Conservation (phyloP, 768 basidiomycete species). For the Austroboletus festivus region DNA sequence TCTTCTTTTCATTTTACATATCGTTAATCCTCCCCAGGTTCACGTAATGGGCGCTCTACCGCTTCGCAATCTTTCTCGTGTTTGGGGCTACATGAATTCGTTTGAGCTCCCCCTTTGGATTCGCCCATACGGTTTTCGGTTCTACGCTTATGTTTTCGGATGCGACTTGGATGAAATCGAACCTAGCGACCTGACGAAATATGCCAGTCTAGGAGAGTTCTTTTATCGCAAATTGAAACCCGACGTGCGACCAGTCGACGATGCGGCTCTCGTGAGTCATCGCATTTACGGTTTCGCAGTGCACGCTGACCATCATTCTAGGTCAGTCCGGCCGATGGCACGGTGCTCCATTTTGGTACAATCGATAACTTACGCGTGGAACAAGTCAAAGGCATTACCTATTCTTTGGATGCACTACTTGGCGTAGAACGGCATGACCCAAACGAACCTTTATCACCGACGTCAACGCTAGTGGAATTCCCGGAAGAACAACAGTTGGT, state of each 20-base stretch:
- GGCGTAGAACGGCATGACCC: conserved; percentile 59
- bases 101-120: conserved; percentile 93
- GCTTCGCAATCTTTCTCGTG: conserved; percentile 88
- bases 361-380: conserved; percentile 80
- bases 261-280: conserved; percentile 63
- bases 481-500: conserved; percentile 56
- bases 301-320: conserved; percentile 25
- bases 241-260: conserved; percentile 77
- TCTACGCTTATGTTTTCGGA: conserved; percentile 87
- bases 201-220: conserved; percentile 89
- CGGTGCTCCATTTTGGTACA: conserved; percentile 86
- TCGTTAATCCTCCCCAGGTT: conserved; percentile 49
- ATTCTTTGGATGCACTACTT: conserved; percentile 90
- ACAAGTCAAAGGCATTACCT: conserved; percentile 97
- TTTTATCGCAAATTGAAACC: conserved; percentile 87
- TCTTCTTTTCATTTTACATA: neutral
- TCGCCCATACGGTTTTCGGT: conserved; percentile 81
- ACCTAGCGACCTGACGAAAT: conserved; percentile 68
- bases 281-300: neutral
- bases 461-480: conserved; percentile 41
- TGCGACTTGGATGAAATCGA: conserved; percentile 94
- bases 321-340: conserved; percentile 95
- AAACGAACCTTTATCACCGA: conserved; percentile 40
- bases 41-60: conserved; percentile 95
- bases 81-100: conserved; percentile 96